Base-by-base conservation (phyloP, 495 filamentous ascomycete species). In the Penicillium arizonense region DNA sequence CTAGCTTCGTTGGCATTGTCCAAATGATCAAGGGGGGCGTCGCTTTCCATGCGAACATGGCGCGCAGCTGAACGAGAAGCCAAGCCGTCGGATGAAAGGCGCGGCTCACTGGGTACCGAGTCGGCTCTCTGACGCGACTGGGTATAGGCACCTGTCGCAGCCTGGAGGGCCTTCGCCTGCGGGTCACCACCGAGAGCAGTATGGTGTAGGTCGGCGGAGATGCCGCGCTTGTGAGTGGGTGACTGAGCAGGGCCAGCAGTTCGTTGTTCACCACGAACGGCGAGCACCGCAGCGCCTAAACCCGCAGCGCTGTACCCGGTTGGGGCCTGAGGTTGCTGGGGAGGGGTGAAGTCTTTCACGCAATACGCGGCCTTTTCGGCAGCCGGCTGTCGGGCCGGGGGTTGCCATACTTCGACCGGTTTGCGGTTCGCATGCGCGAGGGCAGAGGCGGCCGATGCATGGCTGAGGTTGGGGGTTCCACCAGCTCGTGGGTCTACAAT, bases 81-180 rank as follows among this genome's bases (percentile, higher is more conserved):
- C 14, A 78, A 69, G 1, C 77, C 72, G 5, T 87, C 86, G 1
- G 84, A 80, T 55, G 62, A 39, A 78, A 86, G 24, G 70, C 68
- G 26, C 69, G 70, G 35, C 54, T 69, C 21, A 58, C 53, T 60
- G 1, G 88, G 88, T 9, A 78, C 77, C 4, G 89, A 91, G 11
- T 81, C 82, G 6, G 90, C 79, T 64, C 91, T 73, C 59, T 74
- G 78, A 40, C 90, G 63, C 48, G 75, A 81, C 26, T 65, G 65
- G 21, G 81, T 75, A 71, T 89, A 83, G 6, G 91, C 89, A 20
- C 84, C 88, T 14, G 84, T 86, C 6, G 90, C 89, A 24, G 90
- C 91, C 41, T 76, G 63, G 47, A 88, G 70, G 20, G 91, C 89
- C 39, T 79, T 81, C 47, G 78, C 79, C 53, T 76, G 53, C 59